Conservation (phyloP, 176 grass and related monocot genomes). For the Poa annua region DNA sequence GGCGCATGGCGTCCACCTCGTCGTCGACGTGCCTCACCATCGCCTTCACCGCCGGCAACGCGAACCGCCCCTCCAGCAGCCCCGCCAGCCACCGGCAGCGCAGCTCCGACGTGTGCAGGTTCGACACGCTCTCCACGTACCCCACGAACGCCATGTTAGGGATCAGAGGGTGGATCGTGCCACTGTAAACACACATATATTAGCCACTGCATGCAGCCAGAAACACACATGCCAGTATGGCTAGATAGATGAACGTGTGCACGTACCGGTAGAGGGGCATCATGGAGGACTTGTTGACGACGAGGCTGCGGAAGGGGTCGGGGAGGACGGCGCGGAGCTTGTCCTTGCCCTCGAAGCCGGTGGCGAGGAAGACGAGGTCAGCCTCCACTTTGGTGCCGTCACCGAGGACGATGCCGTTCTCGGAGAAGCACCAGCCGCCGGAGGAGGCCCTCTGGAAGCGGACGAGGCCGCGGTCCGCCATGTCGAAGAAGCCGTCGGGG, state of each 20-base stretch:
- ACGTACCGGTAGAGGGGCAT: slow-evolving; percentile 78
- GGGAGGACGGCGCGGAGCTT: slow-evolving; percentile 79
- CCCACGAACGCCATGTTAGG: slow-evolving; percentile 98
- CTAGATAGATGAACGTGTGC: too few species aligned
- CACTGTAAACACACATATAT: neutral
- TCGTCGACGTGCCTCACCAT: slow-evolving; percentile 63
- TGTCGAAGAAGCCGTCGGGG: slow-evolving; percentile 90
- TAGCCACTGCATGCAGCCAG: too few species aligned
- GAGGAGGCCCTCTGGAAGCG: slow-evolving; percentile 54
- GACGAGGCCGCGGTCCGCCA: slow-evolving; percentile 71
- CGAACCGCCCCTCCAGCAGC: slow-evolving; percentile 61
- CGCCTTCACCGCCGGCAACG: slow-evolving; percentile 55
- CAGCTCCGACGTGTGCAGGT: slow-evolving; percentile 97
- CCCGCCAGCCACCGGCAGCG: slow-evolving; percentile 88
- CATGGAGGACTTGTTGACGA: slow-evolving; percentile 63
- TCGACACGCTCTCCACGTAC: slow-evolving; percentile 98
- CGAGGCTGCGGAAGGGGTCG: slow-evolving; percentile 57
- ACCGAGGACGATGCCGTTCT: slow-evolving; percentile 69
- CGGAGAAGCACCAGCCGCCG: slow-evolving; percentile 73
- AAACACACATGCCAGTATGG: too few species aligned
- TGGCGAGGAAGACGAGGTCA: slow-evolving; percentile 95
- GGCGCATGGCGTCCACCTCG: slow-evolving; percentile 83
- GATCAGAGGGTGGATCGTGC: slow-evolving; percentile 93
- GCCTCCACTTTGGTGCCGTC: slow-evolving; percentile 74
- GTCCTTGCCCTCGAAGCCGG: slow-evolving; percentile 95